Conservation (phyloP, 306 rosid species). For the Abrus precatorius region DNA sequence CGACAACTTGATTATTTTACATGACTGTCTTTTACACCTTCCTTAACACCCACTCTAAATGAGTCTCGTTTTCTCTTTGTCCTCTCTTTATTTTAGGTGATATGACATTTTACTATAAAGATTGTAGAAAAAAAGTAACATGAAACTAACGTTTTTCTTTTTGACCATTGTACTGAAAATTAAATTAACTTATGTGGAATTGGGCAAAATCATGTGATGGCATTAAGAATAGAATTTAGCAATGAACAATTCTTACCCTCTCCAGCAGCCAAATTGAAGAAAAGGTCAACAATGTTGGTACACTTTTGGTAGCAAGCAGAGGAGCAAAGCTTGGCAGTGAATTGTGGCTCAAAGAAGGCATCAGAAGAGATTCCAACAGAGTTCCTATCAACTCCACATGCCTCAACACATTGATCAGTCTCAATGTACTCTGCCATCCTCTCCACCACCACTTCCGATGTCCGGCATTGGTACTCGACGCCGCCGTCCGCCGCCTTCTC, state of each 20-base stretch:
- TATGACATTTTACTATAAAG: background rate
- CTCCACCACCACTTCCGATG: conserved; percentile 82
- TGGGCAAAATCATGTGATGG: background rate
- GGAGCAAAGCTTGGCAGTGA: conserved; percentile 76
- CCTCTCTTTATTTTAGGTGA: background rate
- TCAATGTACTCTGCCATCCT: conserved; percentile 75
- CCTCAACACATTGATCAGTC: conserved; percentile 66
- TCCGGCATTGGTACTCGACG: conserved; percentile 69
- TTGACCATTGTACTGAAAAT: background rate
- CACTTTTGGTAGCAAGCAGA: conserved; percentile 73
- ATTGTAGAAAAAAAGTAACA: background rate
- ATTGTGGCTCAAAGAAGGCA: conserved; percentile 78
- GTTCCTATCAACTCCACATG: conserved; percentile 79
- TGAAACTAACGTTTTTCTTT: background rate
- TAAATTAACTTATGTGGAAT: background rate
- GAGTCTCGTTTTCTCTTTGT: background rate
- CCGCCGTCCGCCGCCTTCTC: conserved; percentile 55
- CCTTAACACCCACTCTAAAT: background rate
- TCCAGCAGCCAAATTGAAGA: conserved; percentile 81
- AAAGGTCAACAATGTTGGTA: conserved; percentile 80
- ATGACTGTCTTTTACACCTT: background rate
- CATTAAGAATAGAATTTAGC: background rate
- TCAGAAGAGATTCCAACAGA: conserved; percentile 88
- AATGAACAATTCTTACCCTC: conserved; percentile 62
- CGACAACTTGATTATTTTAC: background rate